Evolutionary conservation across 768 basidiomycete species (phyloP), one percentile per base, ranked within the genome.

Genomic region (Imleria badia): DNA sequence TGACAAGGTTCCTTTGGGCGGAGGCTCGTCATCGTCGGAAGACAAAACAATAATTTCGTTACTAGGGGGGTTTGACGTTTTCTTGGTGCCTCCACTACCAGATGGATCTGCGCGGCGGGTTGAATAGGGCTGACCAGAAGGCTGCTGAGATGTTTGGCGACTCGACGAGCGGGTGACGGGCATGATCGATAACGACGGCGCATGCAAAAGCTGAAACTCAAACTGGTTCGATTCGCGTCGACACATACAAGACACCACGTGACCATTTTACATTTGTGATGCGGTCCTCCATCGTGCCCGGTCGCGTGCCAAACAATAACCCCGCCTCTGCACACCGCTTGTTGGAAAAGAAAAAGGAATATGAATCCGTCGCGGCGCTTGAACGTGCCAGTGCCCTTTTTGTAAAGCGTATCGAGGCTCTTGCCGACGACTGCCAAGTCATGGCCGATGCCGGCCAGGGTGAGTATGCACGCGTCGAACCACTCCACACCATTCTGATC

Each of bases 391-490:
- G 82, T 51, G 69, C 79, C 7, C 68, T 84, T 33, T 88, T 86
- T 64, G 76, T 87, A 3, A 80, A 84, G 66, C 80, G 88, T 9
- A 81, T 91, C 39, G 83, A 86, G 59, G 82, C 77, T 7, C 73
- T 91, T 5, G 83, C 80, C 22, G 83, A 86, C 17, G 88, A 91
- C 64, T 88, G 84, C 62, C 81, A 88, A 55, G 78, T 83, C 20
- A 90, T 91, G 85, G 89, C 88, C 8, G 80, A 87, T 55, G 87
- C 89, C 2, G 89, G 87, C 6, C 74, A 81, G 77, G 82, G 89
- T 88, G 45, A 39, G 71, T 58, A 0, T 36, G 4, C 33, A 11
- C 29, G 8, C 15, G 4, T 35, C 8, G n/a, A 30, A 6, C 9
- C 10, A 19, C 30, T 13, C 19, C 10, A 22, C 5, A 11, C 9